Evolutionary conservation across 345 rosid genomes (phyloP).

Genomic region (Corymbia maculata): DNA sequence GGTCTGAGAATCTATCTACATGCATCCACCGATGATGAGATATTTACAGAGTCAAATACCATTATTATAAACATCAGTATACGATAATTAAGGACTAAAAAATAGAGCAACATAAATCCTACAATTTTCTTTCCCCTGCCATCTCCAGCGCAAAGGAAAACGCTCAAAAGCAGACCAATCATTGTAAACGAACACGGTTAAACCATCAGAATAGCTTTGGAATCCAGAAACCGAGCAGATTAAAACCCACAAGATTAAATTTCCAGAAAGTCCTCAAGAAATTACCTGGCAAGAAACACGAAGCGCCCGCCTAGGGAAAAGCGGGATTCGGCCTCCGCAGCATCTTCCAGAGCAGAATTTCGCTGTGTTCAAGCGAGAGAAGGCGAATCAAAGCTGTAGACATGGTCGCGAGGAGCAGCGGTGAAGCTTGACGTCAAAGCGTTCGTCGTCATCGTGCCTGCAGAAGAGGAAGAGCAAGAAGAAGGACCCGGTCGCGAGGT

Average conservation of each 20-base stretch:
- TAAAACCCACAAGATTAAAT: neutral
- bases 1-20: neutral
- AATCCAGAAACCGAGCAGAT: neutral
- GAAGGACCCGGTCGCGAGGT: neutral
- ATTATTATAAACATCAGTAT: neutral
- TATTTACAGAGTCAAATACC: neutral
- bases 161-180: neutral
- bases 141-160: neutral
- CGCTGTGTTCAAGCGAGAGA: neutral
- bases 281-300: neutral
- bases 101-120: neutral
- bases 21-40: neutral
- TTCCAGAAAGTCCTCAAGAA: neutral
- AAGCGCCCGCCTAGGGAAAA: neutral
- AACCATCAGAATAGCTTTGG: neutral
- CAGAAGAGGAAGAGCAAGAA: neutral
- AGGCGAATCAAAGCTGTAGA: neutral
- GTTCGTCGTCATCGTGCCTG: neutral
- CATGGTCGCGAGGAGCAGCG: rapidly evolving
- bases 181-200: neutral
- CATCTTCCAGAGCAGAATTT: neutral
- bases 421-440: neutral
- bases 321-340: neutral
- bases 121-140: neutral
- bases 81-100: neutral